Evolutionary conservation across 495 filamentous ascomycete species (phyloP).

Genomic region (Aspergillus sclerotioniger): DNA sequence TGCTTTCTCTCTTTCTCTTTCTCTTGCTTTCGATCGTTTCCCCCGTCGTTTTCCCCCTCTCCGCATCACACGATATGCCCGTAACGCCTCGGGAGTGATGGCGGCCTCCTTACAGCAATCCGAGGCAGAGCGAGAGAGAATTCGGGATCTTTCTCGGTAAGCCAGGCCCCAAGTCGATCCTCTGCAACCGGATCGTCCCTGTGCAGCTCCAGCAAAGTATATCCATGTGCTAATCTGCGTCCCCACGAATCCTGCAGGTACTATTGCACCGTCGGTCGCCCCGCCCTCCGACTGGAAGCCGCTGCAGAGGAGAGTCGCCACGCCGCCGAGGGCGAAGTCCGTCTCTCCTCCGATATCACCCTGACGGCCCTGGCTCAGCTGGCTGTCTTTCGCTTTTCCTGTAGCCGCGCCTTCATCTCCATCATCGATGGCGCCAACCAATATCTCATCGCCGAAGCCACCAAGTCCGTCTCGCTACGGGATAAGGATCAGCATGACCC

Average conservation of each 20-base stretch:
- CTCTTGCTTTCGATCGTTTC: background rate
- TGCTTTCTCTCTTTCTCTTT: background rate
- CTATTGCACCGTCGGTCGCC: constrained; percentile 29
- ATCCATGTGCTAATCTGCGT: constrained; percentile 4
- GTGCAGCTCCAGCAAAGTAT: background rate
- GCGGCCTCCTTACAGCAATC: constrained; percentile 12
- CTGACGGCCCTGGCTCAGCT: constrained; percentile 65
- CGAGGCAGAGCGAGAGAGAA: constrained; percentile 17
- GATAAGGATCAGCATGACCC: constrained; percentile 31
- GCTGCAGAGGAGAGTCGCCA: background rate
- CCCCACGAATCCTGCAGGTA: constrained; percentile 19
- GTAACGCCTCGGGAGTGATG: constrained; percentile 6
- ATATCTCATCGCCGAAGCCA: constrained; percentile 64
- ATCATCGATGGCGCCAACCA: constrained; percentile 58
- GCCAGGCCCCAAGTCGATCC: no score
- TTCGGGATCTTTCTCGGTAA: constrained; percentile 17
- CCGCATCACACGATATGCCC: constrained; percentile 5
- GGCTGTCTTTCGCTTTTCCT: constrained; percentile 51
- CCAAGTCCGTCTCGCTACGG: constrained; percentile 48
- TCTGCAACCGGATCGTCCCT: background rate
- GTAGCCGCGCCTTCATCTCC: constrained; percentile 55
- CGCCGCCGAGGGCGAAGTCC: background rate
- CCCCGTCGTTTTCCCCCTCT: constrained; percentile 1
- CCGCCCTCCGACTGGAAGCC: background rate
- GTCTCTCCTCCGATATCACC: constrained; percentile 52